phyloP scores from a whole-genome alignment of 2,329 filamentous ascomycete species.

The Ambrosiella cleistominuta region DNA sequence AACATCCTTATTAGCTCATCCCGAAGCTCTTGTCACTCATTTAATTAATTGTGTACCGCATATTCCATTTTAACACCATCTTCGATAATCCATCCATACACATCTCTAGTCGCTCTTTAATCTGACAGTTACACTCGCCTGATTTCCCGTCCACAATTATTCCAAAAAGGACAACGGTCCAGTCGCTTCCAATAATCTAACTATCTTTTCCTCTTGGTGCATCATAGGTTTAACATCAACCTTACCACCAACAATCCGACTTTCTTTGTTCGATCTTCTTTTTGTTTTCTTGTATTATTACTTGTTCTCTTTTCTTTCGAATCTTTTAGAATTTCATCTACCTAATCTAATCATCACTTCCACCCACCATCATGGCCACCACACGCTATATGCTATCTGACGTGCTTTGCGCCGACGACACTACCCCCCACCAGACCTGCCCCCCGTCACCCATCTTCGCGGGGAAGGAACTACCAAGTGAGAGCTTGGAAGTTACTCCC shows the following conservation, averaged over 20 bases:
- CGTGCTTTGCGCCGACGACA: constrained; percentile 3
- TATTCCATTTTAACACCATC: neutral
- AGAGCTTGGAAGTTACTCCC: neutral
- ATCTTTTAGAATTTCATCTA: neutral
- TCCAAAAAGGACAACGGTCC: too few relatives aligned
- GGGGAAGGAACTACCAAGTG: neutral
- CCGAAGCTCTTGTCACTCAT: neutral
- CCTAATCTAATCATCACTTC: neutral
- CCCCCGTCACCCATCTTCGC: constrained; percentile 1
- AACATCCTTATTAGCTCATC: neutral
- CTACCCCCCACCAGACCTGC: neutral
- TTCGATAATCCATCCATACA: neutral
- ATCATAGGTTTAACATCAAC: too few relatives aligned
- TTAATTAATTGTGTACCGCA: neutral
- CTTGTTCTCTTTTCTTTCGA: neutral
- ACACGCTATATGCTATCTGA: constrained; percentile 6
- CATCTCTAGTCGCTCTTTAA: too few relatives aligned
- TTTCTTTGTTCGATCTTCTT: too few relatives aligned
- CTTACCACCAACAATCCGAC: too few relatives aligned
- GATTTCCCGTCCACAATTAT: too few relatives aligned
- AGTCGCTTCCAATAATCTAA: too few relatives aligned
- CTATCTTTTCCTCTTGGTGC: too few relatives aligned
- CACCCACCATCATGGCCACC: constrained; percentile 3
- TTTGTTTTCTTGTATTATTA: too few relatives aligned
- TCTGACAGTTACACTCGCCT: too few relatives aligned